Conservation (phyloP, 2,329 filamentous ascomycete species). For the Colletotrichum viniferum region DNA sequence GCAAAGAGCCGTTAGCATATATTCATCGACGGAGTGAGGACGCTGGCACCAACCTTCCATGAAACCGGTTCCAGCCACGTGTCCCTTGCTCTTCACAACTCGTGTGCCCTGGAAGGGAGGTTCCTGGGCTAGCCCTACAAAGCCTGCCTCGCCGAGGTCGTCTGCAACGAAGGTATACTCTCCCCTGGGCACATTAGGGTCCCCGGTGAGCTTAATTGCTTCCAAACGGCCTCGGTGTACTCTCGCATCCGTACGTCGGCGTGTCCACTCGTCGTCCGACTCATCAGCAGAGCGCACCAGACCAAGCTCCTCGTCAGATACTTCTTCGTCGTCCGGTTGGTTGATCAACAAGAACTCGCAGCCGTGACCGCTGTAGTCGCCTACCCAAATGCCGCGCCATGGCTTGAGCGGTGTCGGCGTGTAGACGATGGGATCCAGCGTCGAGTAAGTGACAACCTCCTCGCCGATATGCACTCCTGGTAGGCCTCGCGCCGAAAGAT, state of each 20-base stretch:
- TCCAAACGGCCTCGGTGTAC: conserved; percentile 73
- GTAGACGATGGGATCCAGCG: conserved; percentile 76
- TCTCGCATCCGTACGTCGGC: conserved; percentile 47
- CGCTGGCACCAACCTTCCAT: conserved; percentile 62
- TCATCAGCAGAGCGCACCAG: conserved; percentile 46
- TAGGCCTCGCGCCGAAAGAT: conserved; percentile 27
- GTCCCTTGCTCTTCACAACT: conserved; percentile 75
- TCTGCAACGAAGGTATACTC: conserved; percentile 82
- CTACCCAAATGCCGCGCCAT: conserved; percentile 90
- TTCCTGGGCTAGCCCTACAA: conserved; percentile 68
- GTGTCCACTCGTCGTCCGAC: conserved; percentile 48
- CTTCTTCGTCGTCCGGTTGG: conserved; percentile 67
- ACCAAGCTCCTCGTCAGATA: conserved; percentile 42
- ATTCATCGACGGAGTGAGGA: not conserved
- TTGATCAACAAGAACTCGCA: conserved; percentile 86
- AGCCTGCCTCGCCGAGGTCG: conserved; percentile 73
- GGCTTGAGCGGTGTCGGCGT: conserved; percentile 81
- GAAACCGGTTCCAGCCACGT: conserved; percentile 79
- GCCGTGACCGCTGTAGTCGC: conserved; percentile 86
- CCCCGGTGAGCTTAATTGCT: conserved; percentile 90
- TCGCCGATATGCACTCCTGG: conserved; percentile 56
- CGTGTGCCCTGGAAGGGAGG: conserved; percentile 74
- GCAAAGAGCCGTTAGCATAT: not conserved
- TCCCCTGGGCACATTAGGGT: conserved; percentile 86
- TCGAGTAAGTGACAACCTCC: conserved; percentile 67